Base-by-base conservation (phyloP, 2,329 filamentous ascomycete genomes). In the Penicillium paneum region DNA sequence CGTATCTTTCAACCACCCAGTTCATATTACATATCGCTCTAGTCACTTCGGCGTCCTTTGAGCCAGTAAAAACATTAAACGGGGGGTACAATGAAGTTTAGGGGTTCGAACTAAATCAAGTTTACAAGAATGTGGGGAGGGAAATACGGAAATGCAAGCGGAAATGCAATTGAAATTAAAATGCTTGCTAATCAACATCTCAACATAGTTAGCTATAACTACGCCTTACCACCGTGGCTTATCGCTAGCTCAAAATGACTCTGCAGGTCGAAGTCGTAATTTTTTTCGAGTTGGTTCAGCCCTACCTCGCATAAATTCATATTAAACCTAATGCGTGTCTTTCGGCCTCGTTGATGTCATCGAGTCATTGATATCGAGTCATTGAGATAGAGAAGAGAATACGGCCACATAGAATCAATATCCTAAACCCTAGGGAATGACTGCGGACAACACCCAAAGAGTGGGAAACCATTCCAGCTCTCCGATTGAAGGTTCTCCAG, bases 111-210 rank as follows among this genome's bases (percentile, higher is more conserved):
- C 29, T 24, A 24, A 24, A 4, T 5, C 21, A 5, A 24, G 21
- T 24, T 24, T 4, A 29, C 36, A 39, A 21, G 24, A 39, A 31
- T 40, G 49, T 52, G 35, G 42, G 42, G 34, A 3, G 31, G 17
- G n/a, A n/a, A 29, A n/a, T 36, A 24, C 39, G 48, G 48, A 51
- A 38, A 40, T 21, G 26, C 26, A 36, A 40, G 42, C 49, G 49
- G 35, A 52, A 52, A 29, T 29, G 15, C 5, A 7, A 17, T 39
- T 24, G 21, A 6, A 34, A 39, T 39, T 26, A 32, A n/a, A 21
- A 52, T 32, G 40, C 35, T 36, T 38, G 42, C n/a, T 32, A 48
- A 47, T 32, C 41, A 52, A 24, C 36, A 39, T 29, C 12, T 1
- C 3, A 8, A 43, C 24, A 44, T 21, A 15, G n/a, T n/a, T n/a